Evolutionary conservation across 106 monocot genomes (phyloP).

Genomic region (Posidonia australis): DNA sequence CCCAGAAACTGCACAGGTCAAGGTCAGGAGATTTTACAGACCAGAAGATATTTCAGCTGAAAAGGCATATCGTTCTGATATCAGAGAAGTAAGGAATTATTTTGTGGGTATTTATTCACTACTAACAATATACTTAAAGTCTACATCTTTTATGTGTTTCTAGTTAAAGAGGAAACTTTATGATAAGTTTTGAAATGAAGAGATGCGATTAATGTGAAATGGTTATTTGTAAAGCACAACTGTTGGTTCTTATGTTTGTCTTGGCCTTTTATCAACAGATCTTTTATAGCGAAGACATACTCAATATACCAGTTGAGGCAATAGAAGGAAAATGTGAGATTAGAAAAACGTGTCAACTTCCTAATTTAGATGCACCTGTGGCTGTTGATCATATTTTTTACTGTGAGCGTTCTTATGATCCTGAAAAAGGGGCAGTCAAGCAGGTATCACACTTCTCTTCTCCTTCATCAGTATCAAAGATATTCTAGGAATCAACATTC

Average conservation of each 20-base stretch:
- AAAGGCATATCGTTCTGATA: slow-evolving; percentile 78
- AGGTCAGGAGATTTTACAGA: slow-evolving; percentile 82
- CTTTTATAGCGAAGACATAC: slow-evolving; percentile 74
- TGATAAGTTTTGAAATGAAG: too few relatives aligned
- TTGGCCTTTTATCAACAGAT: slow-evolving; percentile 28
- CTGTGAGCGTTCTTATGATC: slow-evolving; percentile 79
- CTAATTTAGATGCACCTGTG: slow-evolving; percentile 47
- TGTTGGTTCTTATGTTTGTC: not conserved
- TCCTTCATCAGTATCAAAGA: not conserved
- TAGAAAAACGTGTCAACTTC: slow-evolving; percentile 50
- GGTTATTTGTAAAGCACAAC: too few relatives aligned
- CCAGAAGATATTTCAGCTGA: slow-evolving; percentile 79
- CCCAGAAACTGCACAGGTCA: slow-evolving; percentile 35
- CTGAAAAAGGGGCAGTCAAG: slow-evolving; percentile 57
- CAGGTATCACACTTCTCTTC: slow-evolving; percentile 44
- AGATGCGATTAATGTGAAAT: too few relatives aligned
- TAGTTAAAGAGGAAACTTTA: not conserved
- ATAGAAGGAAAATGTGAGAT: slow-evolving; percentile 85
- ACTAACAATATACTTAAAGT: not conserved
- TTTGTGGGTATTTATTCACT: not conserved
- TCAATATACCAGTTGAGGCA: slow-evolving; percentile 46
- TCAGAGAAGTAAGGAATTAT: slow-evolving; percentile 64
- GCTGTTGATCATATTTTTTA: slow-evolving; percentile 69
- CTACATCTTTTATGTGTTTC: not conserved
- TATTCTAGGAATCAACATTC: not conserved